A percentile compares a stretch with the other conserved stretches of the same genome.
These are phyloP conservation scores for Saitozyma podzolica DNA, from an alignment of 768 basidiomycete genomes.

Conservation along the genomic window DNA sequence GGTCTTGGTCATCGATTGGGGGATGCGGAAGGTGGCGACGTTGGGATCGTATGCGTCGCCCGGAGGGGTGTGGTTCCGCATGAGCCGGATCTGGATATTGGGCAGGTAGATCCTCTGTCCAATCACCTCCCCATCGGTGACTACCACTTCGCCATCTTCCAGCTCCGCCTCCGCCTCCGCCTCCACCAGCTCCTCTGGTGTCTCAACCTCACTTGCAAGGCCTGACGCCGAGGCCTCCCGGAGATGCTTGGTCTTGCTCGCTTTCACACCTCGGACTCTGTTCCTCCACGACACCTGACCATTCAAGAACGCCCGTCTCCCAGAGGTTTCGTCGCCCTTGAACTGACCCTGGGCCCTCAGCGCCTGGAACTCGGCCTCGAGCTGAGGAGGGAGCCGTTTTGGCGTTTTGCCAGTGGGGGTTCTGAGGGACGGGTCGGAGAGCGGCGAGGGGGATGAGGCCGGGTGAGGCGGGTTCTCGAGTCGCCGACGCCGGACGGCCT, in stretches of 20 bases:
- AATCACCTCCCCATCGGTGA: slow-evolving; percentile 55
- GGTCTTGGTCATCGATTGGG: slow-evolving; percentile 83
- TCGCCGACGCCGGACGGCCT: slow-evolving; percentile 38
- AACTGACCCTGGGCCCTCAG: slow-evolving; percentile 22
- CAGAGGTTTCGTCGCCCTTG: slow-evolving; percentile 29
- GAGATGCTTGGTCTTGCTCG: slow-evolving; percentile 4
- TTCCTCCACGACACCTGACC: slow-evolving; percentile 32
- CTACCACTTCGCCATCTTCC: background rate
- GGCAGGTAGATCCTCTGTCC: slow-evolving; percentile 86
- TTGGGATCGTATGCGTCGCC: slow-evolving; percentile 88
- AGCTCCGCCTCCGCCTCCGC: background rate
- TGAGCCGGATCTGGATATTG: slow-evolving; percentile 76
- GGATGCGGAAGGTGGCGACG: slow-evolving; percentile 90
- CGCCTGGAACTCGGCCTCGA: slow-evolving; percentile 38
- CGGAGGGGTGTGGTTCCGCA: slow-evolving; percentile 74
- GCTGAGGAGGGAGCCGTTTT: slow-evolving; percentile 21
- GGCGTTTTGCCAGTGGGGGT: slow-evolving; percentile 14
- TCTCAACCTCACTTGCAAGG: too few species aligned
- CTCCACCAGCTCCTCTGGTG: background rate
- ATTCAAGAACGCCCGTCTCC: slow-evolving; percentile 33
- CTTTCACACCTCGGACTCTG: slow-evolving; percentile 30
- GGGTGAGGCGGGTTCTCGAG: slow-evolving; percentile 16
- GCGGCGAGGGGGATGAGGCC: slow-evolving; percentile 21
- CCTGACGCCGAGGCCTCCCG: background rate
- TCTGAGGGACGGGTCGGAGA: slow-evolving; percentile 19